These are phyloP conservation scores for Fusarium torulosum DNA, from an alignment of 2,329 filamentous ascomycete species.

Conservation along the genomic window DNA sequence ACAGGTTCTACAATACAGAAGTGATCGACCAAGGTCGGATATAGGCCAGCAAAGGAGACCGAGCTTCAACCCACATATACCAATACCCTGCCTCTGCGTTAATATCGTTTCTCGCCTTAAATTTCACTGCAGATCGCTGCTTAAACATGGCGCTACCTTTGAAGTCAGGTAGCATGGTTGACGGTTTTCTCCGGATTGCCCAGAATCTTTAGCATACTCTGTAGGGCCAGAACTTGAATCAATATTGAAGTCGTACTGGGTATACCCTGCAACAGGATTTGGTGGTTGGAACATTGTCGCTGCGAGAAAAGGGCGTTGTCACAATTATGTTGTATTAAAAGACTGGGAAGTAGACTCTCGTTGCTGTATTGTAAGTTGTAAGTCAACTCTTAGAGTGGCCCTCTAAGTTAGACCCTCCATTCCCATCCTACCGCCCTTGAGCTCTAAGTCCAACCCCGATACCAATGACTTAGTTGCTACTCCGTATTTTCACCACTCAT, in stretches of 20 bases:
- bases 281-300: background rate
- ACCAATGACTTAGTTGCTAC: background rate
- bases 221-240: background rate
- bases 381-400: no score
- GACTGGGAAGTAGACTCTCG: background rate
- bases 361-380: background rate
- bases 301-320: background rate
- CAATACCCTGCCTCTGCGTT: background rate
- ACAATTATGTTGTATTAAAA: background rate
- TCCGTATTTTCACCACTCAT: constrained; percentile 5
- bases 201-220: background rate
- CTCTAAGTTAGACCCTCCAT: background rate
- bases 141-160: background rate
- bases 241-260: background rate
- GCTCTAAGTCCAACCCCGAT: background rate
- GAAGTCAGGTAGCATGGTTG: background rate
- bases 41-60: background rate
- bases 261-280: background rate
- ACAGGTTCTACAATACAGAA: background rate
- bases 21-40: background rate
- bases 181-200: background rate
- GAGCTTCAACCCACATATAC: background rate
- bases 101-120: background rate
- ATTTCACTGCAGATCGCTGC: background rate
- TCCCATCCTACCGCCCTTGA: background rate